Base-by-base conservation (phyloP, 805 yeast species). In the Candida ovalis region DNA sequence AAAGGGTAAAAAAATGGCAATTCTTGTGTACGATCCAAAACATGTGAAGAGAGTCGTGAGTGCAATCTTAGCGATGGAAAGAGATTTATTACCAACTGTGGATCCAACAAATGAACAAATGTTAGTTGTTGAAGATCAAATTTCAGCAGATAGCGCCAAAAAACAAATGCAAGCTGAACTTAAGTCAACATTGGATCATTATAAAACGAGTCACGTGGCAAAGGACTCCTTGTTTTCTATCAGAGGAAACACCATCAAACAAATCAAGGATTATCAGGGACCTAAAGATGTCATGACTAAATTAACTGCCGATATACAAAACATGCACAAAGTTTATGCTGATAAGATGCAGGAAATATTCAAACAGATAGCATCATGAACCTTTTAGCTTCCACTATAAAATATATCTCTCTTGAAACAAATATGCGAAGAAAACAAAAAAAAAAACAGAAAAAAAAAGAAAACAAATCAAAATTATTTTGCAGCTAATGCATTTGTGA, bases 11-110 rank as follows among this genome's bases (percentile, higher is more conserved):
- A 74, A 80, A 55, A 72, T 88, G 45, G 67, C 78, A 28, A 79
- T 92, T n/a, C 89, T 96, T 0, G 91, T 90, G 1, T 92, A 85
- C 65, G 97, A 92, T 60, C 96, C 96, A 6, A 75, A 74, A 44
- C 77, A 87, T 55, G 75, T 81, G 36, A 85, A 88, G 57, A 75
- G 78, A 51, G 78, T 92, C 25, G 76, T 86, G 25, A 82, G 89
- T 45, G 75, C 91, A 0, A 81, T 92, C 18, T 64, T 88, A 50
- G 84, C 78, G 1, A 74, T 91, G 0, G 78, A 79, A 9, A 68
- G 88, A 62, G 86, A 87, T 59, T 67, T 92, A 73, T 88, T 84
- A 50, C 96, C 98, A 1, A 91, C 86, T 61, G 74, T 73, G 21
- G 91, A 88, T 50, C 80, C 87, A 1, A 71, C 78, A 46, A 86